These are phyloP conservation scores for Candida chilensis DNA, from an alignment of 805 yeast species.

Conservation along the genomic window DNA sequence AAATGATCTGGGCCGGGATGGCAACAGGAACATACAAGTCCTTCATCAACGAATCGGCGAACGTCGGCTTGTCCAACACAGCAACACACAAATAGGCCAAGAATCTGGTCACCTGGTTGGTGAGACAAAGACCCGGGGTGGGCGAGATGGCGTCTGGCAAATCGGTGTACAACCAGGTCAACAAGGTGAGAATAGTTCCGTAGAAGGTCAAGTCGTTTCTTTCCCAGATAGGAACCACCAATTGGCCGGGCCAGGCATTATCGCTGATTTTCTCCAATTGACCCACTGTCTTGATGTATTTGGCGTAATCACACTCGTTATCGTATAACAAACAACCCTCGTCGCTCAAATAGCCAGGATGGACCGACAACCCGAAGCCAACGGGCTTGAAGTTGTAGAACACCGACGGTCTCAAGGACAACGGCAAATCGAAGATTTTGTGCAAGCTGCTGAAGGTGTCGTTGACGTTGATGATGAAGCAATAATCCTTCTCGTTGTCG, in stretches of 20 bases:
- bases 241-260: slow-evolving; percentile 83
- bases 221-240: slow-evolving; percentile 69
- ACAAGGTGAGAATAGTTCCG: slow-evolving; percentile 26
- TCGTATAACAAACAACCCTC: slow-evolving; percentile 74
- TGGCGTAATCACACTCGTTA: slow-evolving; percentile 40
- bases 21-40: slow-evolving; percentile 36
- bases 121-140: slow-evolving; percentile 83
- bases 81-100: slow-evolving; percentile 13
- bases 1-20: slow-evolving; percentile 47
- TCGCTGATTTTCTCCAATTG: slow-evolving; percentile 45
- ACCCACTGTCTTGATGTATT: slow-evolving; percentile 35
- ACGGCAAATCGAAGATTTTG: slow-evolving; percentile 60
- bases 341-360: slow-evolving; percentile 78
- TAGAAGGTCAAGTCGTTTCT: slow-evolving; percentile 32
- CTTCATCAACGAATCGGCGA: slow-evolving; percentile 36
- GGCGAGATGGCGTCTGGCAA: slow-evolving; percentile 85
- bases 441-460: slow-evolving; percentile 52
- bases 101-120: slow-evolving; percentile 38
- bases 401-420: slow-evolving; percentile 71
- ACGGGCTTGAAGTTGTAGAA: slow-evolving; percentile 60
- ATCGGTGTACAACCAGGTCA: slow-evolving; percentile 85
- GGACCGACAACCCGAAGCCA: slow-evolving; percentile 51
- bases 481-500: slow-evolving; percentile 82
- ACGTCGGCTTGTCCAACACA: slow-evolving; percentile 23
- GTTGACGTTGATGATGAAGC: slow-evolving; percentile 61